Evolutionary conservation across 345 rosid genomes (phyloP), one percentile per base, ranked within the genome.

Genomic region (Pugionium dolabratum): DNA sequence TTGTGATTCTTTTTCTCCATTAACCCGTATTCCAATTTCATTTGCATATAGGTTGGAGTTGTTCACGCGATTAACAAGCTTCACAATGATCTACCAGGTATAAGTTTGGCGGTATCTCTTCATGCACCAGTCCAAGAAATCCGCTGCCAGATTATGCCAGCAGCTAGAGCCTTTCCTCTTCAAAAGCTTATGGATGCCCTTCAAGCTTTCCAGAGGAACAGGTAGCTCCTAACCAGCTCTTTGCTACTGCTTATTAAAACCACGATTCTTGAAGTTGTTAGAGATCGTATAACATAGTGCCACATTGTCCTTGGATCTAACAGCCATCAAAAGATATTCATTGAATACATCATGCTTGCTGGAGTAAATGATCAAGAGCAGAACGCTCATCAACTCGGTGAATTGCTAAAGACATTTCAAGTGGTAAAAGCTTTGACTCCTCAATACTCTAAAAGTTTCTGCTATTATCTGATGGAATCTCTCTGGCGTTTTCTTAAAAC

Each of bases 51-150:
- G 99, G 99, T 94, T 59, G 99, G 99, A 41, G 80, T 94, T 65
- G 76, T 88, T 72, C 97, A 86, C 73, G 87, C 96, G 43, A 90
- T 94, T 79, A 90, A 80, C 86, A 94, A 84, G 85, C 86, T 90
- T 78, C 89, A 94, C 63, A 75, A 69, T 62, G 96, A 94, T 77
- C 79, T 94, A 60, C 99, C 96, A 7, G 97, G 97, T 64, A 46
- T 94, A 77, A 94, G 90, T 82, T 83, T 94, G 64, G 99, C 97
- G n/a, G 96, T 88, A 41, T 94, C 97, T 43, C 84, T 94, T 54
- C 99, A 94, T 62, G 99, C 99, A 4, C 96, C 99, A 62, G 90
- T 84, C 74, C 99, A 94, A 76, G 99, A 90, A 42, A 79, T 94
- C 54, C 92, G 95, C 55, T 94, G 96, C 64, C 87, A 88, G 75